A percentile compares a stretch with the other conserved stretches of the same genome.
These are phyloP conservation scores for Fusarium chlamydosporum DNA, from an alignment of 2,329 filamentous ascomycete genomes.

Conservation along the genomic window DNA sequence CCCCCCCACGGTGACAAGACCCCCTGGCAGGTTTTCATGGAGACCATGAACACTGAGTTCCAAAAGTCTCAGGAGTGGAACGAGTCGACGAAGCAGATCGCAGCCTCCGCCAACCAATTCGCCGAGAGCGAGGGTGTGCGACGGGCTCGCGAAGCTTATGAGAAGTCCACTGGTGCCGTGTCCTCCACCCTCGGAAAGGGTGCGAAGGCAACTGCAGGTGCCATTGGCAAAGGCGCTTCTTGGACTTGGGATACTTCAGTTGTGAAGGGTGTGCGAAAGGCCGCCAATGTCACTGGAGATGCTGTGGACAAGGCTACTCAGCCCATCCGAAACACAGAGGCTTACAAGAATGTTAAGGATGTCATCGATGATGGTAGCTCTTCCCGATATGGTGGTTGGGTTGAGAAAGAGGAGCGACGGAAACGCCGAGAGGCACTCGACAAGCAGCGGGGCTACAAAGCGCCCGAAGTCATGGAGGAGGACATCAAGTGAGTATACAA, in stretches of 20 bases:
- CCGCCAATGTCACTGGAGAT: constrained; percentile 86
- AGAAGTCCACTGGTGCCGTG: constrained; percentile 86
- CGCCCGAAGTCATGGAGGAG: constrained; percentile 76
- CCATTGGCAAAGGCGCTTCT: constrained; percentile 88
- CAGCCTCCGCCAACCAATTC: constrained; percentile 90
- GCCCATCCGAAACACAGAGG: constrained; percentile 93
- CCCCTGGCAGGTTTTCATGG: constrained; percentile 98
- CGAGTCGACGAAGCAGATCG: constrained; percentile 95
- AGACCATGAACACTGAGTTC: constrained; percentile 94
- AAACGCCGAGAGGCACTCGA: constrained; percentile 82
- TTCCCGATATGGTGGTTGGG: constrained; percentile 95
- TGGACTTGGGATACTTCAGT: constrained; percentile 98
- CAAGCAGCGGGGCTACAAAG: constrained; percentile 66
- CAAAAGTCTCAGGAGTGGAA: constrained; percentile 99
- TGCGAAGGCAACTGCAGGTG: constrained; percentile 86
- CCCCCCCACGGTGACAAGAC: constrained; percentile 99
- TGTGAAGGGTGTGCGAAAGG: constrained; percentile 90
- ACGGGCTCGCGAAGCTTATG: constrained; percentile 86
- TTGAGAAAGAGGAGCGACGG: constrained; percentile 93
- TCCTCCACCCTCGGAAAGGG: constrained; percentile 83
- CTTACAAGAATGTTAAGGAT: constrained; percentile 93
- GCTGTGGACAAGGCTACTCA: constrained; percentile 95
- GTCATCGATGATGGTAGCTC: constrained; percentile 98
- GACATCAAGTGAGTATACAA: constrained; percentile 84
- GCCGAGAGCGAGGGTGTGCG: constrained; percentile 93